These are phyloP conservation scores for Gonapodya prolifera DNA, from an alignment of 192 early-diverging fungal species.

Conservation along the genomic window DNA sequence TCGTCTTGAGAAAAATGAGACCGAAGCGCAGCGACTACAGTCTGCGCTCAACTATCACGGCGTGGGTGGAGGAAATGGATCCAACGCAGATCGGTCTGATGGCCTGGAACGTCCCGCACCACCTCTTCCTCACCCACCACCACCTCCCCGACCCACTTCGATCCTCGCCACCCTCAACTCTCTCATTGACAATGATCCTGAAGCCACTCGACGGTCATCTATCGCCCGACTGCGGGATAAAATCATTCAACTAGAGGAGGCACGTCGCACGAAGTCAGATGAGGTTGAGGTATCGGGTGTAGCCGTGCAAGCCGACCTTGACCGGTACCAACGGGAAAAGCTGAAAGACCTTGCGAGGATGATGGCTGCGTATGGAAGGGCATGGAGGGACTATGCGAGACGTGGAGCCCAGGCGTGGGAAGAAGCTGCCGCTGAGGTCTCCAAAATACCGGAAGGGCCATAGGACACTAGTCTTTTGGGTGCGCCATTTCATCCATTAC, in stretches of 20 bases:
- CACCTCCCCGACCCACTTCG: background rate
- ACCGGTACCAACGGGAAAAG: slow-evolving; percentile 91
- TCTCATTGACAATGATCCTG: slow-evolving; percentile 92
- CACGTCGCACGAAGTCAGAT: slow-evolving; percentile 52
- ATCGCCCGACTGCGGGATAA: slow-evolving; percentile 77
- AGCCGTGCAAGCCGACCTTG: slow-evolving; percentile 77
- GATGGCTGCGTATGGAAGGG: slow-evolving; percentile 55
- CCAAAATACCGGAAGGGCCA: slow-evolving; percentile 14
- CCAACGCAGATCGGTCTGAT: background rate
- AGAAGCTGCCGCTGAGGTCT: slow-evolving; percentile 29
- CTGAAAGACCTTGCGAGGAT: slow-evolving; percentile 70
- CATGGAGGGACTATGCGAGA: slow-evolving; percentile 37
- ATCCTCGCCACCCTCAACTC: slow-evolving; percentile 64
- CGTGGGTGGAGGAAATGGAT: background rate
- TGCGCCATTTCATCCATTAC: too few relatives aligned
- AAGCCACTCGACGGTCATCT: slow-evolving; percentile 70
- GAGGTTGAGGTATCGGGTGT: slow-evolving; percentile 67
- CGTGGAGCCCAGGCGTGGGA: slow-evolving; percentile 57
- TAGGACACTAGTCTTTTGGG: background rate
- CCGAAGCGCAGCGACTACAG: slow-evolving; percentile 57
- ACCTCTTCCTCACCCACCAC: background rate
- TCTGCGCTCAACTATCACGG: slow-evolving; percentile 34
- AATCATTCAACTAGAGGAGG: slow-evolving; percentile 65
- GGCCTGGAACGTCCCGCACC: background rate
- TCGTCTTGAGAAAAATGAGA: slow-evolving; percentile 46